Evolutionary conservation across 1,284 basidiomycete species (phyloP), one percentile per base, ranked within the genome.

Genomic region (Malassezia nana): DNA sequence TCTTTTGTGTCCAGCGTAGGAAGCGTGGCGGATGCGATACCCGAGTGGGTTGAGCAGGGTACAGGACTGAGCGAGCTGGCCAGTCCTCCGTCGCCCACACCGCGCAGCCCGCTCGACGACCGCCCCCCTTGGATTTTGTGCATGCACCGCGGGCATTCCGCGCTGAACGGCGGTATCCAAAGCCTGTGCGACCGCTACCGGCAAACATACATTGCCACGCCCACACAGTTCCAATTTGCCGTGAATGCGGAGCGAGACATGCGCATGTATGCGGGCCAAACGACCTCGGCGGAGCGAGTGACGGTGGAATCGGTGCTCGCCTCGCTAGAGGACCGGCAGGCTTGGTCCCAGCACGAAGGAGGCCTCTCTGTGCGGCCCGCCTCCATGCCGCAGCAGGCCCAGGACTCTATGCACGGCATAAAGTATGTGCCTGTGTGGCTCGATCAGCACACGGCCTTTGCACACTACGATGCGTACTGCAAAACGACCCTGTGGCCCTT

Each of bases 401-500:
- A 58, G 15, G 51, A 51, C 3, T 40, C 59, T 10, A 43, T 57
- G 41, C 45, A 62, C 45, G 75, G 75, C 22, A 74, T 76, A 55
- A 80, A 78, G 44, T 94, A 89, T 67, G 82, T 89, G 13, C 89
- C 91, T 10, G 87, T 95, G 16, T 94, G 89, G 86, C 79, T 94
- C 24, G 86, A 90, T 61, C 86, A 89, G 71, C 84, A 84, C 74
- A 81, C 89, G 35, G 88, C 87, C 24, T 89, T 89, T 72, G 87
- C 86, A 0, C 89, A 94, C 75, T 95, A 95, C 63, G 75, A 77
- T 66, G 91, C 90, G 0, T 96, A 95, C 77, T 96, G 91, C 82
- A 99, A 99, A 76, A 84, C 86, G 66, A 94, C 85, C 31, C 82
- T 99, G 46, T 99, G 92, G 92, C 94, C 92, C 0, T 79, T 96